Evolutionary conservation across 306 rosid species (phyloP).

Genomic region (Prinsepia uniflora): DNA sequence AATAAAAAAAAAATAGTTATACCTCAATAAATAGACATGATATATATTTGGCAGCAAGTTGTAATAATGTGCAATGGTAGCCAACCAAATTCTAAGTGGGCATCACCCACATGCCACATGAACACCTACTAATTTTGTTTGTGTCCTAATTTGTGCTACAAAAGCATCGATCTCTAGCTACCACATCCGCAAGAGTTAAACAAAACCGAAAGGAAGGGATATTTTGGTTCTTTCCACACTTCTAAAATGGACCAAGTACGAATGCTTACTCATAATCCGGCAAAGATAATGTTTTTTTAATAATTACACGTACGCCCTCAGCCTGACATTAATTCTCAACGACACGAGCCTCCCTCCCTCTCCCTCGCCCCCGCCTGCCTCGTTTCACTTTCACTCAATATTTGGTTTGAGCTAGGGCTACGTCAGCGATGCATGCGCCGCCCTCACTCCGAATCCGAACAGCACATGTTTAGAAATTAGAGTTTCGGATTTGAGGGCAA

Average conservation of each 20-base stretch:
- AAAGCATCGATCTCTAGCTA: not conserved
- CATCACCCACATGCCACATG: not conserved
- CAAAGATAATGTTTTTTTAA: not conserved
- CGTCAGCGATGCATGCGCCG: not conserved
- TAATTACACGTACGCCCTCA: conserved; percentile 2
- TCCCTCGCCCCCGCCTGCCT: not conserved
- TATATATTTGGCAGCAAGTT: not conserved
- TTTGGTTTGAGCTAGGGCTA: not conserved
- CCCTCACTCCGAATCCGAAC: no score
- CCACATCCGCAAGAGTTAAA: not conserved
- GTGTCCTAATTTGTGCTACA: not conserved
- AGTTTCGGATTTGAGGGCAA: not conserved
- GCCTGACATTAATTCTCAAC: not conserved
- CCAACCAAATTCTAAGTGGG: not conserved
- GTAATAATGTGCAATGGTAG: not conserved
- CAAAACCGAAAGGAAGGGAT: not conserved
- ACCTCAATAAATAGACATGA: not conserved
- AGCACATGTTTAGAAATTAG: not conserved
- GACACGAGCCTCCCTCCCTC: not conserved
- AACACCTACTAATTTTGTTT: not conserved
- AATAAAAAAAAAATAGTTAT: no score
- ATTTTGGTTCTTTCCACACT: not conserved
- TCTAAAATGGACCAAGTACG: not conserved
- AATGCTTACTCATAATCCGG: not conserved
- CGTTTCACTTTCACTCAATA: no score